Conservation (phyloP, 106 monocot genomes). For the Acanthochlamys bracteata region DNA sequence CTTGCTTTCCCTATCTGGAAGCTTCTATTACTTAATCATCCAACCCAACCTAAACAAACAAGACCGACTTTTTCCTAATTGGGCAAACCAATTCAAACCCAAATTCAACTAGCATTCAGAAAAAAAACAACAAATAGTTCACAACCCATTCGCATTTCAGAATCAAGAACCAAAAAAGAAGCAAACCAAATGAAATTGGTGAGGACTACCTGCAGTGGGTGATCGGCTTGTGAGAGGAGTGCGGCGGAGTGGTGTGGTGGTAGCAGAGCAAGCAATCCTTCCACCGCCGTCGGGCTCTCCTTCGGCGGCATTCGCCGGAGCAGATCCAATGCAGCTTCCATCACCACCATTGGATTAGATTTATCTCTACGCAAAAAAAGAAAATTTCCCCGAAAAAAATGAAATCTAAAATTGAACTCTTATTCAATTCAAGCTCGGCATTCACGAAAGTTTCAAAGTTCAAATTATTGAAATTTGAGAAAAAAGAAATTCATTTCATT, state of each 20-base stretch:
- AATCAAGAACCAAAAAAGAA: neutral
- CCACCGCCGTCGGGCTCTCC: conserved; percentile 64
- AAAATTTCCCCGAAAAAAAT: neutral
- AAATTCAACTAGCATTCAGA: neutral
- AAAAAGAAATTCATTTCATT: neutral
- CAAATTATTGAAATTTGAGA: neutral
- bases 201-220: conserved; percentile 69
- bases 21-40: too few species aligned
- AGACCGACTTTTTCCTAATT: neutral
- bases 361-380: neutral
- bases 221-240: conserved; percentile 96
- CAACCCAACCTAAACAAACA: neutral
- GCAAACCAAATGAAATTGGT: neutral
- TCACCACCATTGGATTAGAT: conserved; percentile 4
- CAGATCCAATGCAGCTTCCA: conserved; percentile 98
- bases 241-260: conserved; percentile 76
- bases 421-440: neutral
- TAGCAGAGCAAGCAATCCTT: conserved; percentile 79
- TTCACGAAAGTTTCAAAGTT: neutral
- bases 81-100: neutral
- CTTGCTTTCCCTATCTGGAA: too few species aligned
- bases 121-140: neutral
- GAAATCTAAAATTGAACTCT: neutral
- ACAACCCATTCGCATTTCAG: neutral
- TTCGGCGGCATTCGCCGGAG: conserved; percentile 92